phyloP scores from a whole-genome alignment of 441 rosid species.

The Erodium trifolium region DNA sequence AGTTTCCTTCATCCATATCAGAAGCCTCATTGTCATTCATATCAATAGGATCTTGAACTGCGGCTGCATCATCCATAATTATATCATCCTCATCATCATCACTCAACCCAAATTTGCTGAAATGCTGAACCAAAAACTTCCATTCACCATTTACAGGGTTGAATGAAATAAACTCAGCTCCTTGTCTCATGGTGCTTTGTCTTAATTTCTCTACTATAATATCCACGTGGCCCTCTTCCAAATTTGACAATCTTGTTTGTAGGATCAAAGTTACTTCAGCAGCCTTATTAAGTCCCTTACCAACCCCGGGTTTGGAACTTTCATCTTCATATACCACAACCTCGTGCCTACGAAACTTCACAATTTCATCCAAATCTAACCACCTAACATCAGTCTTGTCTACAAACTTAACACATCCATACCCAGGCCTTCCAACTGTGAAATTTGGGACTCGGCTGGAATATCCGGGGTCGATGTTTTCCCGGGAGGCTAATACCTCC shows the following conservation, averaged over 20 bases:
- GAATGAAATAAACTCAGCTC: constrained; percentile 66
- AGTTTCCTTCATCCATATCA: constrained; percentile 38
- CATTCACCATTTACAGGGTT: constrained; percentile 50
- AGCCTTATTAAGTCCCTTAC: constrained; percentile 79
- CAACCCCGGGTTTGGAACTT: constrained; percentile 56
- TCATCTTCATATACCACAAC: constrained; percentile 80
- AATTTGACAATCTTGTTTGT: constrained; percentile 21
- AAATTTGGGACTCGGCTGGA: constrained; percentile 64
- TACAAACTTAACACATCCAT: constrained; percentile 56
- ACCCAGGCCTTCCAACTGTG: constrained; percentile 64
- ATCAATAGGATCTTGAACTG: constrained; percentile 30
- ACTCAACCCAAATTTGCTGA: constrained; percentile 87
- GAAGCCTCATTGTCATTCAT: constrained; percentile 37
- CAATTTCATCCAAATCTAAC: constrained; percentile 56
- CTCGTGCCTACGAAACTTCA: constrained; percentile 61
- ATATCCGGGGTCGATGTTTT: constrained; percentile 52
- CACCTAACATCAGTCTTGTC: constrained; percentile 78
- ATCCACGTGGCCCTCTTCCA: constrained; percentile 24
- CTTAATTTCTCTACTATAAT: constrained; percentile 41
- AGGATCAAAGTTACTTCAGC: constrained; percentile 72
- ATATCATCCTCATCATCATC: constrained; percentile 92
- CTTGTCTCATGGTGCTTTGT: constrained; percentile 52
- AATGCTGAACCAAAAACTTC: constrained; percentile 78
- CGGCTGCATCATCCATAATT: constrained; percentile 53
- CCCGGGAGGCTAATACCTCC: constrained; percentile 43